Evolutionary conservation across 352 stramenopile genomes (phyloP), one percentile per base, ranked within the genome.

Genomic region (Phytopythium montanum): DNA sequence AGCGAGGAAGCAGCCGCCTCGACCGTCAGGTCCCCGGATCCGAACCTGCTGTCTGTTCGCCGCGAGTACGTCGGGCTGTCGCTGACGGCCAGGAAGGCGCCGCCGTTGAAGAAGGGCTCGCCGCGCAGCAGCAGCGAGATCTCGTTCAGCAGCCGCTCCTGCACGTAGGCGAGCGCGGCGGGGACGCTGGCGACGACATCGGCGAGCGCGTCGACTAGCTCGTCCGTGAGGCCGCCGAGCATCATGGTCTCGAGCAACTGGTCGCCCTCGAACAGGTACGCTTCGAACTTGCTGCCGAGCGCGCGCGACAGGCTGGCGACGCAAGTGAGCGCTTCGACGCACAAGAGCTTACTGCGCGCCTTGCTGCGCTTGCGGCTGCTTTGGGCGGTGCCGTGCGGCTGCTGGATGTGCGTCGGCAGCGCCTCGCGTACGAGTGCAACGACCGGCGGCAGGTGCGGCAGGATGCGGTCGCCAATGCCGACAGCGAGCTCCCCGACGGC

Each of bases 81-180:
- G 28, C 23, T 52, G 36, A 36, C 5, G 2, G 34, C 46, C 9
- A 50, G 41, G 39, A 52, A 55, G 9, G 42, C 44, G 36, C 38
- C 64, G 3, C 70, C 75, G 8, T 78, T 51, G 7, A 70, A 85
- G 29, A 94, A 94, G 4, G 85, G 75, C 9, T 83, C 73, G 13
- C 95, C 94, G 26, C 92, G 88, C 14, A 99, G 71, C 55, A 95
- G 97, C 16, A 88, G 80, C n/a, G 95, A 99, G 25, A 99, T 95
- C 62, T 98, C 95, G 60, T 98, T 95, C 36, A 99, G 79, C 16
- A 99, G 72, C 19, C 96, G 85, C 53, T 98, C 89, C 70, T 99
- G 91, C 23, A 99, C 96, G 29, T 82, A 81, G 2, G 80, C 68
- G n/a, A 97, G 65, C 16, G 94, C 74, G 26, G 81, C 96, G 9